Evolutionary conservation across 2,329 filamentous ascomycete species (phyloP).

Genomic region (Orbilia quercus): DNA sequence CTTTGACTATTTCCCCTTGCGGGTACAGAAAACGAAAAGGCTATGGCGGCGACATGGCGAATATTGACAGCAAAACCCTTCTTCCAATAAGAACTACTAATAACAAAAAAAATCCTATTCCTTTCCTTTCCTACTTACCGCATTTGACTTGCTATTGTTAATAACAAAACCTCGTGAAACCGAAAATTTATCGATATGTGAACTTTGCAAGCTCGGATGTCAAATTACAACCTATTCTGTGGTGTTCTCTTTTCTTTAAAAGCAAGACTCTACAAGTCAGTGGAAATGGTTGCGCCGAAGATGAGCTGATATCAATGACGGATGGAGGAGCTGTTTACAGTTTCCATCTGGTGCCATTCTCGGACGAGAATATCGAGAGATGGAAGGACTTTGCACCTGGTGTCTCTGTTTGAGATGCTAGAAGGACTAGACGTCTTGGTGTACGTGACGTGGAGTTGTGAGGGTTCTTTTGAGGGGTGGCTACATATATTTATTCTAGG

Average conservation of each 20-base stretch:
- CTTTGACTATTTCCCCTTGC: conserved; percentile 59
- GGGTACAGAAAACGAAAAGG: neutral
- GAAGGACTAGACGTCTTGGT: conserved; percentile 22
- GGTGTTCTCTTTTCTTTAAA: conserved; percentile 71
- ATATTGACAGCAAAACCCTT: neutral
- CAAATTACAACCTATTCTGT: conserved; percentile 83
- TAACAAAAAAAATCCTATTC: conserved; percentile 11
- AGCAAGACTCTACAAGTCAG: conserved; percentile 65
- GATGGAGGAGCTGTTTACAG: conserved; percentile 12
- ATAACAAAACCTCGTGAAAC: neutral
- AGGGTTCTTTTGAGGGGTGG: conserved; percentile 26
- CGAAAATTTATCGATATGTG: too few species aligned
- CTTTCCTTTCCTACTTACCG: neutral
- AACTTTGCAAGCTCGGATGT: conserved; percentile 84
- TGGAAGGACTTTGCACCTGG: conserved; percentile 33
- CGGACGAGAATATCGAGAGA: conserved; percentile 17
- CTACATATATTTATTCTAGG: conserved; percentile 24
- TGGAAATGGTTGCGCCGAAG: conserved; percentile 98
- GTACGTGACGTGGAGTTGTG: conserved; percentile 24
- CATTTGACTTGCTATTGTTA: neutral
- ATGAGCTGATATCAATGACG: conserved; percentile 84
- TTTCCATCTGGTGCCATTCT: conserved; percentile 18
- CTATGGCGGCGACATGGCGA: neutral
- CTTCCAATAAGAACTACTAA: conserved; percentile 23
- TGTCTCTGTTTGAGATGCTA: conserved; percentile 10